phyloP scores from a whole-genome alignment of 2,329 filamentous ascomycete species.

The Epichloe festucae region DNA sequence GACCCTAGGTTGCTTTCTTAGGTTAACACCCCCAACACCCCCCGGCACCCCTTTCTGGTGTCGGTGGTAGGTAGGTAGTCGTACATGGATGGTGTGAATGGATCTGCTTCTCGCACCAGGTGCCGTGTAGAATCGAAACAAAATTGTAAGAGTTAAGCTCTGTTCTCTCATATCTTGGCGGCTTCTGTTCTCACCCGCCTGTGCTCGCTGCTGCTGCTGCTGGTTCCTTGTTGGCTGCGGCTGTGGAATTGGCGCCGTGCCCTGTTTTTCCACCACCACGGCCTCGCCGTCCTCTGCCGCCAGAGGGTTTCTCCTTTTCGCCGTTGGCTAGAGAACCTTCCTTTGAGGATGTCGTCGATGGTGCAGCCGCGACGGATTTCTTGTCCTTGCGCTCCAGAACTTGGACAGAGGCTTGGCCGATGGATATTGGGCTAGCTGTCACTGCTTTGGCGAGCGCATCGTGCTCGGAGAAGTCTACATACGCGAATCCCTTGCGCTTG shows the following conservation, averaged over 20 bases:
- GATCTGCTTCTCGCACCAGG: background rate
- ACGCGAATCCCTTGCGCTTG: slow-evolving; percentile 87
- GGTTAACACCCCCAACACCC: no score
- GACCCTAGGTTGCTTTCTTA: background rate
- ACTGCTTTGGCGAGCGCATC: slow-evolving; percentile 66
- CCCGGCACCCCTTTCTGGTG: no score
- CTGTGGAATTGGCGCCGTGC: background rate
- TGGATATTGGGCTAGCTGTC: slow-evolving; percentile 63
- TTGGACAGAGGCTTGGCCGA: slow-evolving; percentile 77
- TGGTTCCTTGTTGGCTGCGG: slow-evolving; percentile 1
- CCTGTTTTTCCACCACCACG: slow-evolving; percentile 15
- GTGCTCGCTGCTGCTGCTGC: slow-evolving; percentile 4
- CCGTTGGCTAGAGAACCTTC: slow-evolving; percentile 1
- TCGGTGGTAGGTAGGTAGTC: no score
- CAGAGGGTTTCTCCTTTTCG: slow-evolving; percentile 16
- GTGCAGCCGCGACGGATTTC: slow-evolving; percentile 19
- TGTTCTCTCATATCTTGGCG: background rate
- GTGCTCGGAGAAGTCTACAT: slow-evolving; percentile 73
- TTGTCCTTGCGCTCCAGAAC: slow-evolving; percentile 70
- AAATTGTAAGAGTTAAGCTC: background rate
- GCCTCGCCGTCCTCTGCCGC: slow-evolving; percentile 19
- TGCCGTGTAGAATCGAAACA: slow-evolving; percentile 1
- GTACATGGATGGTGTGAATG: background rate
- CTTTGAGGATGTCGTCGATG: slow-evolving; percentile 6
- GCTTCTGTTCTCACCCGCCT: slow-evolving; percentile 5